Evolutionary conservation across 2,329 filamentous ascomycete species (phyloP).

Genomic region (Magnaporthiopsis poae): DNA sequence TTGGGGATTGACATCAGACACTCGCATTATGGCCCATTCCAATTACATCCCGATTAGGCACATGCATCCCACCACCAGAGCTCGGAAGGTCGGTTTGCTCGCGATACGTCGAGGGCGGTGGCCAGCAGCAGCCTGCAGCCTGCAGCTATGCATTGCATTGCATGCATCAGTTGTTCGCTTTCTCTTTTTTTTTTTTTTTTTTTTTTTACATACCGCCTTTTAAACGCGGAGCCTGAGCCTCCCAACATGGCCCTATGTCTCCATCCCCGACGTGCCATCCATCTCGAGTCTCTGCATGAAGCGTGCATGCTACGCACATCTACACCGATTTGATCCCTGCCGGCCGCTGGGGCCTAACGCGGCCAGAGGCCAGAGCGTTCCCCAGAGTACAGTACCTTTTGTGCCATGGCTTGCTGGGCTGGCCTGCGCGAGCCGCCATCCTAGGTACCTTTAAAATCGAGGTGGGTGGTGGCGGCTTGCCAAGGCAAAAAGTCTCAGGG

Average conservation of each 20-base stretch:
- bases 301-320: background rate
- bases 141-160: background rate
- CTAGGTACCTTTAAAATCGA: background rate
- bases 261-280: background rate
- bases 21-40: background rate
- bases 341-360: background rate
- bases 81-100: background rate
- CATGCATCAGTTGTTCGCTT: background rate
- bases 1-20: background rate
- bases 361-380: background rate
- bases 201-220: background rate
- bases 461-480: background rate
- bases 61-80: background rate
- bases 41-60: background rate
- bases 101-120: background rate
- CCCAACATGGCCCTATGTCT: background rate
- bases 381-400: too few relatives aligned
- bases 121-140: background rate
- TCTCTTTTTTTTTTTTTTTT: background rate
- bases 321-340: background rate
- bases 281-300: background rate
- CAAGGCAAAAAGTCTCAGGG: background rate
- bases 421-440: background rate
- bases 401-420: background rate
- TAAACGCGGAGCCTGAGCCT: background rate